These are phyloP conservation scores for Acorus calamus DNA, from an alignment of 106 monocot genomes.

Conservation along the genomic window DNA sequence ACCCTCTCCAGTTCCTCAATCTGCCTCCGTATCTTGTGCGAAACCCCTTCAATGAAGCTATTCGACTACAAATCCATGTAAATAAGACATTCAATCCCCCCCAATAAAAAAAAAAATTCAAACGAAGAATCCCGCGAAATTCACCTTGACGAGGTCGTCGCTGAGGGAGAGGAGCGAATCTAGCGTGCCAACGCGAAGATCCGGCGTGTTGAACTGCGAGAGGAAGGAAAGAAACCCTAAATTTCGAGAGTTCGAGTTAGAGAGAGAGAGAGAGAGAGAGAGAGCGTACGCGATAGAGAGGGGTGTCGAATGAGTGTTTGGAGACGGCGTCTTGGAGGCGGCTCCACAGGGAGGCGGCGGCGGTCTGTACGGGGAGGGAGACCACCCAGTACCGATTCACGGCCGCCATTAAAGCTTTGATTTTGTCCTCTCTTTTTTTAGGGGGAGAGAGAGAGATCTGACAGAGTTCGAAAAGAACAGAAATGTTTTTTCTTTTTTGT, in stretches of 20 bases:
- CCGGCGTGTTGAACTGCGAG: constrained; percentile 65
- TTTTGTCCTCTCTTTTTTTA: no score
- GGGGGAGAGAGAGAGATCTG: no score
- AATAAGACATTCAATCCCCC: constrained; percentile 2
- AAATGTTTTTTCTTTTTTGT: no score
- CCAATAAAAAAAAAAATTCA: not conserved
- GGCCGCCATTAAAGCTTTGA: constrained; percentile 28
- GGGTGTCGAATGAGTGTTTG: constrained; percentile 72
- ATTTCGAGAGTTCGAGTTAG: constrained; percentile 3
- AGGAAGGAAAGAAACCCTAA: not conserved
- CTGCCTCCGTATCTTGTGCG: constrained; percentile 91
- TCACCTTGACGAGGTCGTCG: constrained; percentile 83
- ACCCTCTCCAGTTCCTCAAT: constrained; percentile 86
- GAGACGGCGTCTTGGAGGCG: constrained; percentile 63
- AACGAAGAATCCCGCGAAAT: not conserved
- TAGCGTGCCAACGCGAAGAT: constrained; percentile 86
- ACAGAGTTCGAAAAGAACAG: no score
- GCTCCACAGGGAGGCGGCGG: constrained; percentile 44
- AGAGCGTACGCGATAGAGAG: constrained; percentile 62
- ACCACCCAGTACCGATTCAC: constrained; percentile 76
- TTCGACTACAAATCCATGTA: constrained; percentile 51
- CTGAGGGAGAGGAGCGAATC: constrained; percentile 88
- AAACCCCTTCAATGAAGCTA: constrained; percentile 78
- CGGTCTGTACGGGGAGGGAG: constrained; percentile 61
- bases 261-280: not conserved